Evolutionary conservation across 1,284 basidiomycete species (phyloP), one percentile per base, ranked within the genome.

Genomic region (Neotropicomus parvogracilis): DNA sequence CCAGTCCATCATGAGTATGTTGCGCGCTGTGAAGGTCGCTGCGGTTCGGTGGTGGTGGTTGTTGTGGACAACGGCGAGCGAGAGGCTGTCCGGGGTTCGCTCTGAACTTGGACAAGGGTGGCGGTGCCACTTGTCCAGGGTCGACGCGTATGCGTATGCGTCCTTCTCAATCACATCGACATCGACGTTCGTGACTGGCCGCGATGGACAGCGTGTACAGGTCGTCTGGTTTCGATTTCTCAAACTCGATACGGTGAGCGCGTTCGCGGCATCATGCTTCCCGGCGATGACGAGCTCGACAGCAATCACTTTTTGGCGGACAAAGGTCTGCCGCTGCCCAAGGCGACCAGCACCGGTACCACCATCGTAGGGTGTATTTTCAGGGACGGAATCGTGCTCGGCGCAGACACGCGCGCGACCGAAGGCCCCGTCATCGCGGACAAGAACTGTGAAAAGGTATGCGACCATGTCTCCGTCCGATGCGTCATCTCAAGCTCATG

Each of bases 381-480:
- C 69, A 85, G 85, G 58, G 92, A 93, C 65, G 97, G 95, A 4
- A 85, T 99, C 52, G 84, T 97, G 13, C 81, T 99, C 11, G 97
- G 95, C 37, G 97, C 97, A 29, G 97, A 99, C 70, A 99, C 97
- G 0, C 80, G 95, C 61, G 93, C 95, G 3, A 98, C 95, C 0
- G 91, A 88, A 57, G 95, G 95, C 0, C 82, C 85, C 19, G 98
- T 99, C 59, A 93, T 99, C 13, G 95, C 95, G 1, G 95, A 98
- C 75, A 98, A 98, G 83, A 98, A 98, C 73, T 99, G 95, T 70
- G 95, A 98, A 75, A 99, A 99, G 88, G 93, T 92, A 48, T 45
- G 74, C 53, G 26, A 11, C 39, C 27, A 26, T 21, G 10, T 24
- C 29, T 8, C 21, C 21, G 17, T 17, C 11, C 1, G 28, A 12